These are phyloP conservation scores for Pseudoneurospora amorphoporcata DNA, from an alignment of 495 filamentous ascomycete species.

Conservation along the genomic window DNA sequence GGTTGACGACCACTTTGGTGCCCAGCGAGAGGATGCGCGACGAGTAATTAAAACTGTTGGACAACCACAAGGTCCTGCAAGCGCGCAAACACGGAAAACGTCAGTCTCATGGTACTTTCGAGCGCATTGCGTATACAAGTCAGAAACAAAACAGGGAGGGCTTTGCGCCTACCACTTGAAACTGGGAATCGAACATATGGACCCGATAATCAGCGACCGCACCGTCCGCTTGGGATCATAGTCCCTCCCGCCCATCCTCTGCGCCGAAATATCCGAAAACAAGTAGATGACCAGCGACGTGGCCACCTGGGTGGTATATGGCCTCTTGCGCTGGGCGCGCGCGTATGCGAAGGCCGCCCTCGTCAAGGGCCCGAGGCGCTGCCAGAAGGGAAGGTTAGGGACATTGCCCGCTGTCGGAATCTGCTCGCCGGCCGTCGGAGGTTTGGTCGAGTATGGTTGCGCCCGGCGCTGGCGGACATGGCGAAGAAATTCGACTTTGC, in stretches of 20 bases:
- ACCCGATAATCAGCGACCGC: constrained; percentile 64
- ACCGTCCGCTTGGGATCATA: constrained; percentile 64
- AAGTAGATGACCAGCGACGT: constrained; percentile 71
- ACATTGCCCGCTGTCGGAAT: constrained; percentile 37
- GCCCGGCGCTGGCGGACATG: constrained; percentile 14
- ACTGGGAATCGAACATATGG: constrained; percentile 58
- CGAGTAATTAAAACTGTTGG: constrained; percentile 68
- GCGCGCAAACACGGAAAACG: neutral
- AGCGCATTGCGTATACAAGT: neutral
- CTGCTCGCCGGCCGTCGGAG: constrained; percentile 16
- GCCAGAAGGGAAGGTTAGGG: constrained; percentile 38
- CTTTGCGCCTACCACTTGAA: constrained; percentile 58
- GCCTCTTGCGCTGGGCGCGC: constrained; percentile 55
- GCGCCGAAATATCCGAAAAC: constrained; percentile 71
- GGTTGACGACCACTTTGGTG: constrained; percentile 73
- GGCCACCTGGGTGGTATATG: constrained; percentile 66
- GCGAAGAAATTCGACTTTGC: constrained; percentile 11
- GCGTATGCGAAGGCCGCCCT: constrained; percentile 60
- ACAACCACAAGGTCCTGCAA: constrained; percentile 69
- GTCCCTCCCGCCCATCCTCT: constrained; percentile 46
- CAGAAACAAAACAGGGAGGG: constrained; percentile 1
- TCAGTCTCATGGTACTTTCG: neutral
- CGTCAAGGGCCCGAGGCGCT: constrained; percentile 46
- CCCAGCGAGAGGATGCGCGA: constrained; percentile 58
- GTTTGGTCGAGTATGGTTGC: constrained; percentile 12